These are phyloP conservation scores for Sporothrix humicola DNA, from an alignment of 2,329 filamentous ascomycete species.

Conservation along the genomic window DNA sequence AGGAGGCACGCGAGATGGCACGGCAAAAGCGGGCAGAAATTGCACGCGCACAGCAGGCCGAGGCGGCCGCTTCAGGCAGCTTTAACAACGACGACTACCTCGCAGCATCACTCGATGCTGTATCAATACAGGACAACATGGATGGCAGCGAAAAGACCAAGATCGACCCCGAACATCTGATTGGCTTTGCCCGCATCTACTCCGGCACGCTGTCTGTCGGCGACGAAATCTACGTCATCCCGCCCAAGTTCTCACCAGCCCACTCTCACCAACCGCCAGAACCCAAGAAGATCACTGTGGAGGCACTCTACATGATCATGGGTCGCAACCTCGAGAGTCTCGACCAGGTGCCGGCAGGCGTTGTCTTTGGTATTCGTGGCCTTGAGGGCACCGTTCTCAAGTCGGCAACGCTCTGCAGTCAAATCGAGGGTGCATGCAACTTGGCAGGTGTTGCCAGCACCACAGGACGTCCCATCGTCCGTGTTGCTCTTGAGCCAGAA, in stretches of 20 bases:
- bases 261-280: conserved; percentile 72
- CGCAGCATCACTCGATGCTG: conserved; percentile 26
- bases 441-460: conserved; percentile 80
- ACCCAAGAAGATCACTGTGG: conserved; percentile 82
- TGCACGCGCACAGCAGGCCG: conserved; percentile 71
- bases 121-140: conserved; percentile 22
- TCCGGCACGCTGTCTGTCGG: conserved; percentile 89
- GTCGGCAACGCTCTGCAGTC: conserved; percentile 90
- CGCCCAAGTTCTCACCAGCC: conserved; percentile 89
- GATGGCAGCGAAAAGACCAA: conserved; percentile 61
- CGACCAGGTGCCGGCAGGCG: conserved; percentile 84
- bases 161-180: conserved; percentile 81
- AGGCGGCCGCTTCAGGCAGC: conserved; percentile 47
- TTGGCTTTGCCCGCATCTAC: conserved; percentile 93
- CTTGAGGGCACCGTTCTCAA: conserved; percentile 89
- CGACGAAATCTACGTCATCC: conserved; percentile 87
- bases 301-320: conserved; percentile 93
- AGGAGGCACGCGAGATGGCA: conserved; percentile 87
- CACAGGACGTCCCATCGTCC: conserved; percentile 86
- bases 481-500: conserved; percentile 90
- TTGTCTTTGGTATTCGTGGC: conserved; percentile 93
- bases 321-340: conserved; percentile 85
- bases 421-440: conserved; percentile 84
- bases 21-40: conserved; percentile 89
- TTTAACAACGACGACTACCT: conserved; percentile 29